Evolutionary conservation across 2,329 filamentous ascomycete genomes (phyloP), one percentile per base, ranked within the genome.

Genomic region (Ceratocystis smalleyi): DNA sequence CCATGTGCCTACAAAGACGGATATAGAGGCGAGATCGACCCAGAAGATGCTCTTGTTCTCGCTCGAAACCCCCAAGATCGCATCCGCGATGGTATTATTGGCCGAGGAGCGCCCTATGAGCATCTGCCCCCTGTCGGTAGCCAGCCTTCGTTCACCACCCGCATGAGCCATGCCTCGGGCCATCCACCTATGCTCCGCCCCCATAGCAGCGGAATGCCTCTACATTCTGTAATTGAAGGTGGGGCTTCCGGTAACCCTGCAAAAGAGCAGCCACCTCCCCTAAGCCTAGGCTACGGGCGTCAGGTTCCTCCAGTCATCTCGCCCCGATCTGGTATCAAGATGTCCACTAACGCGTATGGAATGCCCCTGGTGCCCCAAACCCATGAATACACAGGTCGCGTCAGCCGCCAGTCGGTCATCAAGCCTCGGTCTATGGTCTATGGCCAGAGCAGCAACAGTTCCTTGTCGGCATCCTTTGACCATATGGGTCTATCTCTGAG

Each of bases 341-440:
- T 57, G 54, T 24, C 59, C 49, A 47, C 45, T 32, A 61, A 61
- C 40, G 22, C 43, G 59, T 61, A 61, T 45, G 59, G 59, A 61
- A 61, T 61, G 24, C 59, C 59, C 10, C 5, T 45, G 24, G 40
- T 47, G 8, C 59, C 59, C 40, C 59, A 45, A 24, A 47, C 45
- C 24, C 59, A 24, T 8, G 59, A 61, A 43, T 61, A 61, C 45
- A 61, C 59, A n/a, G 59, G 59, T 27, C 24, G 43, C 15, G 24
- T 61, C 7, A 32, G 43, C 15, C 24, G 43, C 6, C 24, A 45
- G 27, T 47, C 59, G 8, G 24, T 45, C 24, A 47, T 61, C 17
- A 45, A 61, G 12, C 22, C 59, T 12, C 43, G 30, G 1, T 32
- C 59, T 10, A 19, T 17, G 10, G n/a, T 61, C 5, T 61, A 61